Percentiles rank a stretch among this genome's conserved stretches.
Evolutionary conservation across 2,329 filamentous ascomycete species (phyloP).

Genomic region (Trichoderma sp.): DNA sequence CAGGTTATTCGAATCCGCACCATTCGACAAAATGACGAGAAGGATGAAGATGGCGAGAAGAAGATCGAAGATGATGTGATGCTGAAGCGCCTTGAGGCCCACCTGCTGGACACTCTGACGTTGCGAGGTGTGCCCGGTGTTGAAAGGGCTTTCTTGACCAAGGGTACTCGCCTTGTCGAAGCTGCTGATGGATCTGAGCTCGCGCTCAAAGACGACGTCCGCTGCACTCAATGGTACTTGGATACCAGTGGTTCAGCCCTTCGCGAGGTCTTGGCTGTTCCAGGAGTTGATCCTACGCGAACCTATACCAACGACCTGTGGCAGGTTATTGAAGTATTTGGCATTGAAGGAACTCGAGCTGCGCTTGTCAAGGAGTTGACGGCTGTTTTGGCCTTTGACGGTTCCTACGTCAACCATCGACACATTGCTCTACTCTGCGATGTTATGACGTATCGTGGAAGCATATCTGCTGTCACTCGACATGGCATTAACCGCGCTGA

Average conservation of each 20-base stretch:
- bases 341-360: constrained; percentile 89
- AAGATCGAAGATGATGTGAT: constrained; percentile 82
- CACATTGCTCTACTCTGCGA: constrained; percentile 93
- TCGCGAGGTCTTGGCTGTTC: constrained; percentile 76
- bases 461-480: constrained; percentile 92
- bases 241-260: constrained; percentile 91
- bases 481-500: constrained; percentile 98
- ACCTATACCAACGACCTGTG: constrained; percentile 96
- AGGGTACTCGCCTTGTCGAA: constrained; percentile 66
- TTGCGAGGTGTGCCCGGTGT: constrained; percentile 88
- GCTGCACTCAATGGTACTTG: constrained; percentile 90
- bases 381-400: constrained; percentile 93
- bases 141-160: constrained; percentile 89
- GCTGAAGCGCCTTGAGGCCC: constrained; percentile 85
- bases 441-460: constrained; percentile 94
- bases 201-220: constrained; percentile 67
- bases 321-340: constrained; percentile 90
- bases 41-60: constrained; percentile 63
- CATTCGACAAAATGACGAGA: constrained; percentile 64
- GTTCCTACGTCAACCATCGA: constrained; percentile 98
- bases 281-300: constrained; percentile 79
- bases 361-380: constrained; percentile 85
- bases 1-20: constrained; percentile 92
- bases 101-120: constrained; percentile 86
- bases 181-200: constrained; percentile 68